Percentiles rank a stretch among this genome's conserved stretches.
These are phyloP conservation scores for Aspergillus unguis DNA, from an alignment of 2,329 filamentous ascomycete species.

Conservation along the genomic window DNA sequence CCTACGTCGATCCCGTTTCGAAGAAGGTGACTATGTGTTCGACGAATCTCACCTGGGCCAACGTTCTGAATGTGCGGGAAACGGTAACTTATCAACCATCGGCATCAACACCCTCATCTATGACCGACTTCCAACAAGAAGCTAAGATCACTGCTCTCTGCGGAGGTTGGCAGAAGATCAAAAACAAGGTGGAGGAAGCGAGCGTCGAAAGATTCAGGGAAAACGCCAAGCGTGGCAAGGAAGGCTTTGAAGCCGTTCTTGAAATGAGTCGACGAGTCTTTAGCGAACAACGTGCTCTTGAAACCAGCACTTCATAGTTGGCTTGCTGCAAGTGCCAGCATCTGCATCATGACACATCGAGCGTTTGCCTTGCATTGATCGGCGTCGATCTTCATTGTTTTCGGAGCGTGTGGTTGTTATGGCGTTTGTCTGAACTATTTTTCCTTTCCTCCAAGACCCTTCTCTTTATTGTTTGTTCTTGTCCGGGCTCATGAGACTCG, in stretches of 20 bases:
- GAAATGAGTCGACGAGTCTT: conserved; percentile 91
- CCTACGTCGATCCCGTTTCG: conserved; percentile 78
- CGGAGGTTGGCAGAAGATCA: conserved; percentile 95
- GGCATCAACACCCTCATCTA: conserved; percentile 46
- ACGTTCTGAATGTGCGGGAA: conserved; percentile 87
- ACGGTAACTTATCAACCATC: conserved; percentile 80
- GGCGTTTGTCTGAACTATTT: conserved; percentile 20
- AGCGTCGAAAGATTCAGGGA: conserved; percentile 85
- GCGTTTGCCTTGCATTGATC: conserved; percentile 30
- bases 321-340: not conserved
- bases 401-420: conserved; percentile 21
- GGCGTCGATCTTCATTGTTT: conserved; percentile 25
- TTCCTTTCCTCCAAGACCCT: not conserved
- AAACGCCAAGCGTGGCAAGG: conserved; percentile 83
- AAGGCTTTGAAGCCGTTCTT: conserved; percentile 92
- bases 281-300: conserved; percentile 75
- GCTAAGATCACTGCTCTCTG: conserved; percentile 91
- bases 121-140: conserved; percentile 81
- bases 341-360: conserved; percentile 20
- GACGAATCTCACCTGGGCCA: conserved; percentile 88
- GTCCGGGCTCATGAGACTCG: conserved; percentile 9
- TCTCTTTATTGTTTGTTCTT: conserved; percentile 1
- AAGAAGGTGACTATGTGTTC: conserved; percentile 96
- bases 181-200: conserved; percentile 91
- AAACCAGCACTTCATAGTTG: conserved; percentile 41